Conservation (phyloP, 768 basidiomycete genomes). For the Krasilnikovozyma curviuscula region DNA sequence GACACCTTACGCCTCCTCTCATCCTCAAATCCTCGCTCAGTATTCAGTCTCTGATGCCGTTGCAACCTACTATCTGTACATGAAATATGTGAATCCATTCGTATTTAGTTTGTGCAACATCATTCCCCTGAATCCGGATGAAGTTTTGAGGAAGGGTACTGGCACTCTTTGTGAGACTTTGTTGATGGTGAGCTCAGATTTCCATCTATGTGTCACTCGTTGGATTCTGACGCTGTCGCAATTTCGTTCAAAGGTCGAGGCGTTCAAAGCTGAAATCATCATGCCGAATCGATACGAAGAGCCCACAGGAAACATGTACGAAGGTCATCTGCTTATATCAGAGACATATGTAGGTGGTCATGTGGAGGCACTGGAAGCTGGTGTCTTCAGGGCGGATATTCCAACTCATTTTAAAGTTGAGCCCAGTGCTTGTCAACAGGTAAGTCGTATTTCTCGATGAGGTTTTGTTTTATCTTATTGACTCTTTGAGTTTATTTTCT, state of each 20-base stretch:
- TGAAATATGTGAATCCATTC: slow-evolving; percentile 99
- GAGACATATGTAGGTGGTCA: slow-evolving; percentile 99
- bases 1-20: slow-evolving; percentile 98
- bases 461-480: neutral
- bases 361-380: slow-evolving; percentile 94
- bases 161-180: slow-evolving; percentile 95
- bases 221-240: neutral
- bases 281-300: slow-evolving; percentile 98
- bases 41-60: slow-evolving; percentile 99
- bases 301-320: slow-evolving; percentile 70
- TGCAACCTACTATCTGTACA: slow-evolving; percentile 98
- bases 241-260: slow-evolving; percentile 54
- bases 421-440: slow-evolving; percentile 66
- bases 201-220: neutral
- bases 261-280: slow-evolving; percentile 72
- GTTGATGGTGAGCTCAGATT: slow-evolving; percentile 54
- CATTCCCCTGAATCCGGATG: slow-evolving; percentile 89
- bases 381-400: slow-evolving; percentile 94
- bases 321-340: slow-evolving; percentile 87
- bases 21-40: slow-evolving; percentile 80
- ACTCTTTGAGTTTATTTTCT: neutral
- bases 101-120: slow-evolving; percentile 98
- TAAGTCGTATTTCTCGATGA: slow-evolving; percentile 21
- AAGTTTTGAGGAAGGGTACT: slow-evolving; percentile 84
- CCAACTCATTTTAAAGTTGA: slow-evolving; percentile 84